phyloP scores from a whole-genome alignment of 495 filamentous ascomycete genomes.

The Penicillium crystallinum region DNA sequence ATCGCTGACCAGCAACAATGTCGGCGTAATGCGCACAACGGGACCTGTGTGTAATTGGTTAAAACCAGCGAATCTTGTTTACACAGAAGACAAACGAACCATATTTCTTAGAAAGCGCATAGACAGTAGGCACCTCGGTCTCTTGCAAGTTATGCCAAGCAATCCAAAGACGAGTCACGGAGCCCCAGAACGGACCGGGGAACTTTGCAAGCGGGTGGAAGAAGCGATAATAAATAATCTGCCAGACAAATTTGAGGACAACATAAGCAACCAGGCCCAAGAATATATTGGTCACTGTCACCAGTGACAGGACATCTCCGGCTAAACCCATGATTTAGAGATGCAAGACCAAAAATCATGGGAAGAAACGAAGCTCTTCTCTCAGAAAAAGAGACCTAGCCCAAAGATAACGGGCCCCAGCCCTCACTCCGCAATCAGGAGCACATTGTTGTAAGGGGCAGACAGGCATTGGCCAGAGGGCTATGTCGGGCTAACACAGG shows the following conservation, averaged over 20 bases:
- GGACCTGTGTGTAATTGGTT: conserved; percentile 24
- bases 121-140: conserved; percentile 34
- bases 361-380: background rate
- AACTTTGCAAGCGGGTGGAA: conserved; percentile 47
- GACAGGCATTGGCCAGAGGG: conserved; percentile 9
- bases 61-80: background rate
- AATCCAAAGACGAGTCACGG: conserved; percentile 47
- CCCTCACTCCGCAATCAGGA: background rate
- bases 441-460: conserved; percentile 7
- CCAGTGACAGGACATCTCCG: conserved; percentile 23
- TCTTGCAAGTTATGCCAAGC: conserved; percentile 43
- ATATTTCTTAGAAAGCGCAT: conserved; percentile 45
- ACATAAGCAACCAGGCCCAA: conserved; percentile 25
- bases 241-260: conserved; percentile 23
- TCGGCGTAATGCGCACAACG: conserved; percentile 43
- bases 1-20: conserved; percentile 41
- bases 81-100: conserved; percentile 21
- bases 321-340: conserved; percentile 25
- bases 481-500: background rate
- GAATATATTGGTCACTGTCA: conserved; percentile 28
- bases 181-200: conserved; percentile 52
- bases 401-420: background rate
- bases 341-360: background rate
- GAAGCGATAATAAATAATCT: conserved; percentile 47
- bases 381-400: background rate